A percentile compares a stretch with the other conserved stretches of the same genome.
These are phyloP conservation scores for Aspergillus ochraceus DNA, from an alignment of 2,329 filamentous ascomycete genomes.

Conservation along the genomic window DNA sequence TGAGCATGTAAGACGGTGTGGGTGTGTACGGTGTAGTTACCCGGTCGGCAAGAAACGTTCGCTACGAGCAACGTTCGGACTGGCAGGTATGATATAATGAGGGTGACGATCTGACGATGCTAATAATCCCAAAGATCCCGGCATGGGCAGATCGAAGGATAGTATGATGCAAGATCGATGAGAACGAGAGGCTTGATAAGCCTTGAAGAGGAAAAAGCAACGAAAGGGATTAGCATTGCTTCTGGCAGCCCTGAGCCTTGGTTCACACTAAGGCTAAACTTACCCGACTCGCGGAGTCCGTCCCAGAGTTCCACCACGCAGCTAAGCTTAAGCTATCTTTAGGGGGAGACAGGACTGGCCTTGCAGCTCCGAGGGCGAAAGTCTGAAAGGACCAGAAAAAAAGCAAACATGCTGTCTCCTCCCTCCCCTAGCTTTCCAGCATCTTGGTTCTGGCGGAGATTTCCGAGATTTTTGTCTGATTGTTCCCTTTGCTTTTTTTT, in stretches of 20 bases:
- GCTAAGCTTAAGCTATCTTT: conserved; percentile 30
- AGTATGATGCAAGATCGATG: conserved; percentile 13
- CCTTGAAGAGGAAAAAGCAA: conserved; percentile 16
- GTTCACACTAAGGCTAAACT: background rate
- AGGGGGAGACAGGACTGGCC: conserved; percentile 13
- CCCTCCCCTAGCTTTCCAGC: conserved; percentile 7
- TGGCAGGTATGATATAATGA: background rate
- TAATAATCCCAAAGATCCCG: background rate
- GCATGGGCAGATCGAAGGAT: conserved; percentile 14
- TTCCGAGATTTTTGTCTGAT: conserved; percentile 6
- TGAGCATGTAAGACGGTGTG: background rate
- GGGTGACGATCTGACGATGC: background rate
- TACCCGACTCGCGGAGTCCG: conserved; percentile 8
- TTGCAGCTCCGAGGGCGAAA: background rate
- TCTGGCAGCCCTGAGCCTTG: conserved; percentile 11
- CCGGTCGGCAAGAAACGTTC: background rate
- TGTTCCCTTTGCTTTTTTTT: background rate
- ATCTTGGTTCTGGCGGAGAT: conserved; percentile 12
- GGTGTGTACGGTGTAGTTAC: conserved; percentile 1
- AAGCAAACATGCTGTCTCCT: conserved; percentile 21
- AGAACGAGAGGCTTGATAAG: conserved; percentile 2
- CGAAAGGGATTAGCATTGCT: conserved; percentile 6
- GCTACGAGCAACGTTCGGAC: background rate
- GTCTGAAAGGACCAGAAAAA: conserved; percentile 15
- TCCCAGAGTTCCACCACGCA: conserved; percentile 12